These are phyloP conservation scores for Pseudogymnoascus sp. DNA, from an alignment of 2,329 filamentous ascomycete genomes.

Conservation along the genomic window DNA sequence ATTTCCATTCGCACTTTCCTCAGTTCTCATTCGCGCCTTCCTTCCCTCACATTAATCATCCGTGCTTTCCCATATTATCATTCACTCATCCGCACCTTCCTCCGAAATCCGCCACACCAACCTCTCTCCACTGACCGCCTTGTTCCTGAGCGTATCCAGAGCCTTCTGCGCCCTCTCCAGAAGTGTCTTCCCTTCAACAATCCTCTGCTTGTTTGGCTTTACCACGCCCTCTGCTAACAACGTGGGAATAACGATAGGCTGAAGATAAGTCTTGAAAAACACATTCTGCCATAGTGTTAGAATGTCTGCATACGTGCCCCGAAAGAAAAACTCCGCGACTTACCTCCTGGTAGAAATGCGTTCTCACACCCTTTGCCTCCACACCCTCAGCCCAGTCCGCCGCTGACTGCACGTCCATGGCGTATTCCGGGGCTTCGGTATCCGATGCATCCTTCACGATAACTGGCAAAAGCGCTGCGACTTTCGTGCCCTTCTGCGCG, in stretches of 20 bases:
- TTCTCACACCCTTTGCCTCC: conserved; percentile 45
- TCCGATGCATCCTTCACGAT: conserved; percentile 46
- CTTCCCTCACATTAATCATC: background rate
- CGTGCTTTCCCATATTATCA: background rate
- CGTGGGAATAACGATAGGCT: conserved; percentile 21
- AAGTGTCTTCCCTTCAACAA: conserved; percentile 36
- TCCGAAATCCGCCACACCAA: conserved; percentile 29
- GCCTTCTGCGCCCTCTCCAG: conserved; percentile 31
- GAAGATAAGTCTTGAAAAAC: conserved; percentile 37
- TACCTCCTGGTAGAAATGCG: conserved; percentile 45
- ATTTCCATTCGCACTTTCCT: background rate
- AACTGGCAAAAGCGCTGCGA: conserved; percentile 54
- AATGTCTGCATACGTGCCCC: background rate
- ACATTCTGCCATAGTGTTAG: conserved; percentile 37
- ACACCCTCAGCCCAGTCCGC: conserved; percentile 47
- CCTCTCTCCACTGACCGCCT: conserved; percentile 38
- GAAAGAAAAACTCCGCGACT: conserved; percentile 18
- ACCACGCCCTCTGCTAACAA: conserved; percentile 33
- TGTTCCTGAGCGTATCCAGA: conserved; percentile 36
- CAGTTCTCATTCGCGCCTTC: background rate
- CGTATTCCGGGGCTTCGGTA: conserved; percentile 42
- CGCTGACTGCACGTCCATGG: conserved; percentile 42
- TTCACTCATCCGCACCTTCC: background rate
- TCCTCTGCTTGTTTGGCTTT: conserved; percentile 33
- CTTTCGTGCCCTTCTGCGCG: conserved; percentile 40